Base-by-base conservation (phyloP, 192 early-diverging fungal genomes). In the Lunasporangiospora selenospora region DNA sequence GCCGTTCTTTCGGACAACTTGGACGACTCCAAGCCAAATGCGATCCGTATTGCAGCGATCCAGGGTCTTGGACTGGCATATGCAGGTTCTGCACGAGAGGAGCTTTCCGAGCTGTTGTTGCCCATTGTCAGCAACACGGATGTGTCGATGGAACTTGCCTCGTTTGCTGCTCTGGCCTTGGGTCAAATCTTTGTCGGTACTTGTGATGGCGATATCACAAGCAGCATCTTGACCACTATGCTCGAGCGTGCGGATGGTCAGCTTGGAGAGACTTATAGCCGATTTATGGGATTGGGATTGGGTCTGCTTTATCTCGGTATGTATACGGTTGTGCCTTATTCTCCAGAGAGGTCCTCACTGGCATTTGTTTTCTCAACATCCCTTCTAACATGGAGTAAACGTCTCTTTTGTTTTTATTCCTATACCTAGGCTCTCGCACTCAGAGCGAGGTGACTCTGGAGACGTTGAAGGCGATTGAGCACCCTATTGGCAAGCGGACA, bases 251-350 rank as follows among this genome's bases (percentile, higher is more conserved):
- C 88, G n/a, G 95, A 96, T 21, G 53, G 80, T 15, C 82, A 95
- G 27, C 83, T 96, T 5, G 96, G 92, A 75, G 92, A 96, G 60
- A 85, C 90, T 19, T 96, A 87, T 65, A 90, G 93, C 3, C 87
- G 89, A 31, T 97, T 95, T 75, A 95, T 98, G 93, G 92, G 92
- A 32, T 85, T 99, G 21, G 98, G 96, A 21, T 83, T 99, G 27
- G 90, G 89, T 24, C 75, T 99, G 34, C 71, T 99, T 50, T 95
- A 89, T 70, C 82, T 99, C 40, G 95, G 93, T 67, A 75, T 30
- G 53, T 79, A n/a, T n/a, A 29, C n/a, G 11, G 31, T 9, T 6
- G 18, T 1, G 23, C 24, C 19, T 34, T 2, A 42, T 42, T 3
- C 2, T 42, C 16, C 16, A 42, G 41, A 42, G 41, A 1, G 19